These are phyloP conservation scores for Elongisporangium prolatum DNA, from an alignment of 352 stramenopile genomes.

Conservation along the genomic window DNA sequence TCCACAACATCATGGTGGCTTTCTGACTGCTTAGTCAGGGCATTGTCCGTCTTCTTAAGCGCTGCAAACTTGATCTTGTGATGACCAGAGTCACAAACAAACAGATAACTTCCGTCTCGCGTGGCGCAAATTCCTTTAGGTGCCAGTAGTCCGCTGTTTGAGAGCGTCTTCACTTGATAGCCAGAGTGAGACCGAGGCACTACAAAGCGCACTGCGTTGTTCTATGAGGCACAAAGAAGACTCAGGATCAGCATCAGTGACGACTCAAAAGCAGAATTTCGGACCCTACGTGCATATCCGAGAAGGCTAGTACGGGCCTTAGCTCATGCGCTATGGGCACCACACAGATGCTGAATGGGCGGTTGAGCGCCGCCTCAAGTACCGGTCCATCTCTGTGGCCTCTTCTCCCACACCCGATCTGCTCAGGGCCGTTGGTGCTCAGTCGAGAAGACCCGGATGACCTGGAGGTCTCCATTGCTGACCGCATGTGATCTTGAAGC, in stretches of 20 bases:
- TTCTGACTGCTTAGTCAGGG: not conserved
- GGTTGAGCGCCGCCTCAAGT: constrained; percentile 24
- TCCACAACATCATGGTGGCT: not conserved
- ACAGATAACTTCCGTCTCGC: constrained; percentile 32
- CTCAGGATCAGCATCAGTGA: not conserved
- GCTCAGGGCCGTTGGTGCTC: not conserved
- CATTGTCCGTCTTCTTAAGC: constrained; percentile 3
- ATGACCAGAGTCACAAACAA: constrained; percentile 52
- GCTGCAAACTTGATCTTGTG: constrained; percentile 45
- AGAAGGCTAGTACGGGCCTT: constrained; percentile 20
- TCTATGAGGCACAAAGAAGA: constrained; percentile 12
- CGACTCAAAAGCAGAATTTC: not conserved
- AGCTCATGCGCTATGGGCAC: constrained; percentile 11
- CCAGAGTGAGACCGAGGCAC: constrained; percentile 1
- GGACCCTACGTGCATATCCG: constrained; percentile 23
- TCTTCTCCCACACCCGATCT: constrained; percentile 17
- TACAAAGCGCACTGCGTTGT: constrained; percentile 35
- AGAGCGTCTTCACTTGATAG: constrained; percentile 18
- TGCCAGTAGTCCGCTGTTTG: constrained; percentile 28
- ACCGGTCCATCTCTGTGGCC: constrained; percentile 26
- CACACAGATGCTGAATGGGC: constrained; percentile 27
- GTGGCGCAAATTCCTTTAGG: constrained; percentile 40
- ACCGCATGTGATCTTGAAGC: not conserved
- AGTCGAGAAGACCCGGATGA: not conserved
- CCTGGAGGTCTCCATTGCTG: not conserved